Percentiles rank a stretch among this genome's conserved stretches.
phyloP scores from a whole-genome alignment of 352 stramenopile genomes.

The Phytophthora niederhauseri region DNA sequence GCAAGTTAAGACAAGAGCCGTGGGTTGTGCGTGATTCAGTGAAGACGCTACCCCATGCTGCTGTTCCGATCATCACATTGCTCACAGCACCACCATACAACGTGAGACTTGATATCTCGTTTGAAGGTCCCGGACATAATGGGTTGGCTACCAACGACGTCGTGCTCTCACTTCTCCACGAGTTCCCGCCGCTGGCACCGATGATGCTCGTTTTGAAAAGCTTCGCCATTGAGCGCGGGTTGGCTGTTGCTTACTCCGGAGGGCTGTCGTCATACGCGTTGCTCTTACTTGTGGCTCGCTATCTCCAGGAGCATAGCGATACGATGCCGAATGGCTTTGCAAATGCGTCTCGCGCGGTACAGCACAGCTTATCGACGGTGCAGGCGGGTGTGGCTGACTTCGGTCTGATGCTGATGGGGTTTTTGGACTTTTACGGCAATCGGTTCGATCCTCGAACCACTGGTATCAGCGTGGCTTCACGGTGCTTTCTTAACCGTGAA shows the following conservation, averaged over 20 bases:
- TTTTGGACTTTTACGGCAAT: slow-evolving; percentile 98
- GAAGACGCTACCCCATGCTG: slow-evolving; percentile 96
- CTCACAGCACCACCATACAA: slow-evolving; percentile 78
- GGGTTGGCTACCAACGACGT: slow-evolving; percentile 95
- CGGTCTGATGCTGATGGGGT: slow-evolving; percentile 95
- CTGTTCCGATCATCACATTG: slow-evolving; percentile 98
- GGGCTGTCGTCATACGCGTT: slow-evolving; percentile 97
- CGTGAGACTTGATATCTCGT: slow-evolving; percentile 96
- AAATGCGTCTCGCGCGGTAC: slow-evolving; percentile 60
- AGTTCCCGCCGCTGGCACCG: slow-evolving; percentile 94
- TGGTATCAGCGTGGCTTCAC: slow-evolving; percentile 87
- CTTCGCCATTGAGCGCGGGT: slow-evolving; percentile 92
- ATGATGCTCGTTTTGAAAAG: slow-evolving; percentile 98
- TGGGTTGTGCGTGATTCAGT: slow-evolving; percentile 95
- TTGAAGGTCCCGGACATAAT: slow-evolving; percentile 96
- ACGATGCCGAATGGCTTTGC: slow-evolving; percentile 68
- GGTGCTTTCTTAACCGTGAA: slow-evolving; percentile 85
- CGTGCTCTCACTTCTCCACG: slow-evolving; percentile 92
- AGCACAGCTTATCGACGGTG: slow-evolving; percentile 64
- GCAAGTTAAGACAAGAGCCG: slow-evolving; percentile 93
- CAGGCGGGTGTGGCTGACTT: slow-evolving; percentile 85
- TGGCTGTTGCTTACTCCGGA: slow-evolving; percentile 96
- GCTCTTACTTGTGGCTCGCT: slow-evolving; percentile 95
- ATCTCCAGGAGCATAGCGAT: slow-evolving; percentile 89
- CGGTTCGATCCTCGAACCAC: slow-evolving; percentile 91